Base-by-base conservation (phyloP, 257 asterid genomes). In the Solanum neorickii region DNA sequence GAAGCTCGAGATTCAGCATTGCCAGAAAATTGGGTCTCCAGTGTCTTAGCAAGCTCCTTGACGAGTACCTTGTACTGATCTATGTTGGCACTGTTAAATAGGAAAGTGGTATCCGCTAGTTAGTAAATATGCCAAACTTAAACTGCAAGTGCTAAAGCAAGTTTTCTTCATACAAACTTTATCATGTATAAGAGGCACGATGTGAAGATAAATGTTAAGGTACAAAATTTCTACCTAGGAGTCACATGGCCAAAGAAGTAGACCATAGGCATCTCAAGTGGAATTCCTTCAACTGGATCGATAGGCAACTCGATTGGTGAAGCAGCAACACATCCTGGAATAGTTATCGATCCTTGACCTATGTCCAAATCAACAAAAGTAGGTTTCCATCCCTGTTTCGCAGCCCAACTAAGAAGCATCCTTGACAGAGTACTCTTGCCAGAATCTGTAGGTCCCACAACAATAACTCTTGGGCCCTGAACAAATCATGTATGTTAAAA, bases 351-450 rank as follows among this genome's bases (percentile, higher is more conserved):
- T 88, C 99, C 99, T 93, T 97, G 99, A 87, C 99, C 99, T 49
- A 96, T 93, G 91, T 97, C 99, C 88, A 97, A 91, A 94, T 97
- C 99, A 84, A 97, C 99, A 92, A 92, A 96, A 84, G 99, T 97
- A n/a, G 99, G 99, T 90, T 97, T 97, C 99, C 99, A 95, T 21
- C 99, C 99, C 92, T 92, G 98, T 92, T 97, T 97, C 83, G 99
- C 97, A 65, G 99, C 99, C 99, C 99, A 97, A 91, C 99, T 97
- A 90, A 97, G 98, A 89, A 97, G 98, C 99, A 97, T 97, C 91
- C 98, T 91, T 66, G 98, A 91, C 89, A 97, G 90, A 56, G 99
- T 95, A 91, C 99, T 96, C 93, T 97, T 97, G 86, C 99, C 99
- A 27, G 99, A 97, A 93, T 97, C 99, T 21, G 98, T 92, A 62